These are phyloP conservation scores for Cymodocea nodosa DNA, from an alignment of 116 monocot species.

Conservation along the genomic window DNA sequence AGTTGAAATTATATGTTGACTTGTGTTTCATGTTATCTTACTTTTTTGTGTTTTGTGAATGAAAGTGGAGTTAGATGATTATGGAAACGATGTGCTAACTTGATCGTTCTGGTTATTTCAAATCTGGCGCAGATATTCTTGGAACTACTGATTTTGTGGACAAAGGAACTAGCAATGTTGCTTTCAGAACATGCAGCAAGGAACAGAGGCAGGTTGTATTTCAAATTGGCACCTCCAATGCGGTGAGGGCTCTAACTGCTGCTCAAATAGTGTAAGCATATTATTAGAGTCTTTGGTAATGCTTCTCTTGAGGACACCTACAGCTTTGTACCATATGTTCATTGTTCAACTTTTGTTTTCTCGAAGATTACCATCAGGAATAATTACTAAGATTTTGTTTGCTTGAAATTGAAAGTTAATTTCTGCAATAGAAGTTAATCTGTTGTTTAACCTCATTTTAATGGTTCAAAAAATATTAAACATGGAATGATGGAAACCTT, in stretches of 20 bases:
- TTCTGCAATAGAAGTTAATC: too few relatives aligned
- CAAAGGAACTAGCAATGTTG: constrained; percentile 53
- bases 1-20: too few relatives aligned
- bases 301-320: background rate
- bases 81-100: background rate
- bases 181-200: constrained; percentile 80
- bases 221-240: constrained; percentile 93
- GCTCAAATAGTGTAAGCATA: constrained; percentile 80
- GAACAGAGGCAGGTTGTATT: constrained; percentile 81
- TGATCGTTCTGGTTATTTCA: background rate
- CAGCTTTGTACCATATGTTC: background rate
- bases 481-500: too few relatives aligned
- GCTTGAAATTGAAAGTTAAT: too few relatives aligned
- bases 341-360: background rate
- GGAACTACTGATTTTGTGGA: constrained; percentile 88
- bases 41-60: background rate
- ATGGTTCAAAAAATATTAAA: too few relatives aligned
- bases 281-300: background rate
- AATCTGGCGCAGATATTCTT: constrained; percentile 25
- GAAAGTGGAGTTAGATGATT: background rate
- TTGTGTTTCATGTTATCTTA: background rate
- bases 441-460: too few relatives aligned
- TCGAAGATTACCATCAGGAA: too few relatives aligned
- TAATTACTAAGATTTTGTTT: too few relatives aligned
- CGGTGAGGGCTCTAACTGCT: constrained; percentile 77